These are phyloP conservation scores for Dendrocalamus sinicus DNA, from an alignment of 176 grass and related monocot species.

Conservation along the genomic window DNA sequence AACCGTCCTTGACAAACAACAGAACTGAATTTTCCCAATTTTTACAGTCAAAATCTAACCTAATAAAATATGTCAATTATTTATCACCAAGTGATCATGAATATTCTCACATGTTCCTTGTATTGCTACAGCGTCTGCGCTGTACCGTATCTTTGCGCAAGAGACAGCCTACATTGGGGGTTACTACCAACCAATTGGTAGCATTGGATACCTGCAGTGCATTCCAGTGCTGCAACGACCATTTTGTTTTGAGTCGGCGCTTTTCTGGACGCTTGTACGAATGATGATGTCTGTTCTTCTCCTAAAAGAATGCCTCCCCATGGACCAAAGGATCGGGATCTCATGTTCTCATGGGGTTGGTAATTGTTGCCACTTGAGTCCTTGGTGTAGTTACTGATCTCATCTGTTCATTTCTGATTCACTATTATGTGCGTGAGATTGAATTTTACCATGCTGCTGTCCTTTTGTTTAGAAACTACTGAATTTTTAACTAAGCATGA, in stretches of 20 bases:
- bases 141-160: conserved; percentile 1
- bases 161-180: conserved; percentile 39
- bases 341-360: conserved; percentile 5
- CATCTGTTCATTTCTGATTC: not conserved
- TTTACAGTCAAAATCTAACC: no score
- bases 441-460: not conserved
- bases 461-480: not conserved
- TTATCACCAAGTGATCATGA: no score
- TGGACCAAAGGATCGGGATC: conserved; percentile 37
- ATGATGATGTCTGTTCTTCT: conserved; percentile 43
- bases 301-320: not conserved
- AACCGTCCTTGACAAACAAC: no score
- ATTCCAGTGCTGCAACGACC: conserved; percentile 24
- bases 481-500: not conserved
- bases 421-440: not conserved
- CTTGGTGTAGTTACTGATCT: not conserved
- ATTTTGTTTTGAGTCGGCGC: conserved; percentile 35
- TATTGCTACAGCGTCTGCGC: conserved; percentile 15
- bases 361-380: not conserved
- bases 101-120: no score
- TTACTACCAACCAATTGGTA: conserved; percentile 33
- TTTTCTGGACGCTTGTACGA: conserved; percentile 28
- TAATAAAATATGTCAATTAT: no score
- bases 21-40: no score
- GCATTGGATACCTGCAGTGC: conserved; percentile 49